phyloP scores from a whole-genome alignment of 2,329 filamentous ascomycete species.

The Venturia effusa region DNA sequence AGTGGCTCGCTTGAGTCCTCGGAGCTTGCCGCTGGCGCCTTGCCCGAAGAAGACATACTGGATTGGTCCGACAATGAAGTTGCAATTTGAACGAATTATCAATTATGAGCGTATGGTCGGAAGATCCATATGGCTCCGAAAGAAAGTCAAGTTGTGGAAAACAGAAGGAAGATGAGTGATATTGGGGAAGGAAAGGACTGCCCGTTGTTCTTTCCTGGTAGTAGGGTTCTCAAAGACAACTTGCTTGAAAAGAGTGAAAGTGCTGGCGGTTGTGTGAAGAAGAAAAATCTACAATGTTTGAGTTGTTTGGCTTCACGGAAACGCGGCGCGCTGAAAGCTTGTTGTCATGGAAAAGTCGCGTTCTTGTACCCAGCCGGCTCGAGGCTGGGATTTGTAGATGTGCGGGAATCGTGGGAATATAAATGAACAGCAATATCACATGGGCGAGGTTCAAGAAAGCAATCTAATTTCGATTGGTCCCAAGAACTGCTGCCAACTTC shows the following conservation, averaged over 20 bases:
- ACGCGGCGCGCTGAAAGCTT: not conserved
- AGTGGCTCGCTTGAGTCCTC: not conserved
- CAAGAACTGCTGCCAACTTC: conserved; percentile 1
- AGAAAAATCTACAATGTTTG: not conserved
- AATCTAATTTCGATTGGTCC: not conserved
- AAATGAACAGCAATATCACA: not conserved
- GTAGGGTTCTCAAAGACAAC: not conserved
- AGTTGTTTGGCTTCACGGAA: not conserved
- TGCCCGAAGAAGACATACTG: not conserved
- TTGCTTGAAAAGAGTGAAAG: not conserved
- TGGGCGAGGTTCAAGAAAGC: not conserved
- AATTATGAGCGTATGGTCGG: not conserved
- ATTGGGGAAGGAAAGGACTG: not conserved
- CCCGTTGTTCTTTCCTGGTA: not conserved
- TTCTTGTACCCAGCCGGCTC: not conserved
- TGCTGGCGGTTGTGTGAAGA: too few relatives aligned
- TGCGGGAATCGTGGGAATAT: not conserved
- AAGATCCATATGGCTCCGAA: not conserved
- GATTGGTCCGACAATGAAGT: not conserved
- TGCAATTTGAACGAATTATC: not conserved
- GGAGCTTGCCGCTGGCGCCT: not conserved
- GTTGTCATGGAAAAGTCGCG: conserved; percentile 1
- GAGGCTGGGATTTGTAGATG: not conserved
- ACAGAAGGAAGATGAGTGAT: not conserved
- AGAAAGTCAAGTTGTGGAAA: not conserved